phyloP scores from a whole-genome alignment of 768 basidiomycete species.

The Lentinus brumalis region DNA sequence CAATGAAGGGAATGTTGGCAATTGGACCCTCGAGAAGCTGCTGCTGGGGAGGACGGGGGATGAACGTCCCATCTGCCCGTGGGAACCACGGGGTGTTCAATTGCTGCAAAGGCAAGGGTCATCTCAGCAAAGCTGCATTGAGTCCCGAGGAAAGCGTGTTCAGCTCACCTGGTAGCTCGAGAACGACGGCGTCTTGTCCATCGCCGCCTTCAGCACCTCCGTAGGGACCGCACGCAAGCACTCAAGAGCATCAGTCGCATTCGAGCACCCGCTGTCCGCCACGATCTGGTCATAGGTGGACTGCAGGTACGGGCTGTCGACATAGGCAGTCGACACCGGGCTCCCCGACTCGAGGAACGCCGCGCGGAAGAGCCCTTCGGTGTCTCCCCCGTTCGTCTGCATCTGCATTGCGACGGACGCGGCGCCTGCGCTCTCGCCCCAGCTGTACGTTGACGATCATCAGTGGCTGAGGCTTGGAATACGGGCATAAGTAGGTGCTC shows the following conservation, averaged over 20 bases:
- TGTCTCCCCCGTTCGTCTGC: constrained; percentile 26
- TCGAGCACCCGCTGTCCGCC: constrained; percentile 36
- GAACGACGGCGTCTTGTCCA: constrained; percentile 35
- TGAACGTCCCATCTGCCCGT: constrained; percentile 49
- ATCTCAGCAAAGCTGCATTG: no score
- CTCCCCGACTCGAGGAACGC: constrained; percentile 40
- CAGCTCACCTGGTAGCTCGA: constrained; percentile 36
- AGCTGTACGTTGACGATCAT: constrained; percentile 21
- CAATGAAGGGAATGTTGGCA: constrained; percentile 50
- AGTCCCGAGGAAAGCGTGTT: neutral
- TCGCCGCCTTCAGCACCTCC: constrained; percentile 29
- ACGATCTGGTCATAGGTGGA: constrained; percentile 43
- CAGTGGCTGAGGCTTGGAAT: neutral
- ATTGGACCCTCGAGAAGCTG: constrained; percentile 46
- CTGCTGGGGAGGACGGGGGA: constrained; percentile 41
- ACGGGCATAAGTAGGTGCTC: neutral
- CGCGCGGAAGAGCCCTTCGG: constrained; percentile 26
- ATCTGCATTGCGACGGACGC: constrained; percentile 35
- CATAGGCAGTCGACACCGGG: constrained; percentile 3
- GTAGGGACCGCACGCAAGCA: constrained; percentile 45
- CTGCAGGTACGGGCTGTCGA: constrained; percentile 28
- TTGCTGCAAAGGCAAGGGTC: constrained; percentile 32
- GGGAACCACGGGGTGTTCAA: constrained; percentile 51
- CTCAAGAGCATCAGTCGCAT: constrained; percentile 35
- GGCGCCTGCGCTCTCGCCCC: constrained; percentile 43